phyloP scores from a whole-genome alignment of 495 filamentous ascomycete species.

The Daldinia caldariorum region DNA sequence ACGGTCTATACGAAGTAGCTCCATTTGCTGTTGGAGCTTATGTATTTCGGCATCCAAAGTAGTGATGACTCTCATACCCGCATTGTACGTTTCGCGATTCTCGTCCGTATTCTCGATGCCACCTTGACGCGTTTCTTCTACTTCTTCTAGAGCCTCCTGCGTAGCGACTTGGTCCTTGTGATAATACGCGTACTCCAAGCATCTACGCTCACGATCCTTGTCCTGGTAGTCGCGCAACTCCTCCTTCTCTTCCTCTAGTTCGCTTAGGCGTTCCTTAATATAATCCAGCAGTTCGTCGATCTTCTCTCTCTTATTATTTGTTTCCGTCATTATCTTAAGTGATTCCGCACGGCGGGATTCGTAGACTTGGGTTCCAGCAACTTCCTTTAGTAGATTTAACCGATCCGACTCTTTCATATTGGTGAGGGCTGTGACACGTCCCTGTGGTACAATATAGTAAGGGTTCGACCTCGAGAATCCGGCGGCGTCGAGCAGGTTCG shows the following conservation, averaged over 20 bases:
- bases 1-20: constrained; percentile 88
- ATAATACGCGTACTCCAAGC: constrained; percentile 94
- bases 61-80: constrained; percentile 82
- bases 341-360: constrained; percentile 89
- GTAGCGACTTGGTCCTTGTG: constrained; percentile 86
- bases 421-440: constrained; percentile 92
- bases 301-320: constrained; percentile 90
- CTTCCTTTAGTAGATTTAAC: constrained; percentile 91
- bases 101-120: constrained; percentile 86
- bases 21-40: constrained; percentile 80
- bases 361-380: constrained; percentile 96
- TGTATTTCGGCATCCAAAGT: constrained; percentile 80
- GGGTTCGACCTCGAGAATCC: constrained; percentile 98
- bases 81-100: constrained; percentile 77
- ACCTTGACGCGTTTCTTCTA: constrained; percentile 82
- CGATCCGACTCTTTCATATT: constrained; percentile 98
- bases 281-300: constrained; percentile 92
- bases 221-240: constrained; percentile 92
- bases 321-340: constrained; percentile 96
- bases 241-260: constrained; percentile 97
- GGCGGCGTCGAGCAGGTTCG: constrained; percentile 94
- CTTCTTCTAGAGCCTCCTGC: constrained; percentile 75
- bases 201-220: constrained; percentile 91
- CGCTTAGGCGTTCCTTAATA: constrained; percentile 86
- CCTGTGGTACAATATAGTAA: constrained; percentile 99